These are phyloP conservation scores for Mortierella alpina DNA, from an alignment of 192 early-diverging fungal genomes.

Conservation along the genomic window DNA sequence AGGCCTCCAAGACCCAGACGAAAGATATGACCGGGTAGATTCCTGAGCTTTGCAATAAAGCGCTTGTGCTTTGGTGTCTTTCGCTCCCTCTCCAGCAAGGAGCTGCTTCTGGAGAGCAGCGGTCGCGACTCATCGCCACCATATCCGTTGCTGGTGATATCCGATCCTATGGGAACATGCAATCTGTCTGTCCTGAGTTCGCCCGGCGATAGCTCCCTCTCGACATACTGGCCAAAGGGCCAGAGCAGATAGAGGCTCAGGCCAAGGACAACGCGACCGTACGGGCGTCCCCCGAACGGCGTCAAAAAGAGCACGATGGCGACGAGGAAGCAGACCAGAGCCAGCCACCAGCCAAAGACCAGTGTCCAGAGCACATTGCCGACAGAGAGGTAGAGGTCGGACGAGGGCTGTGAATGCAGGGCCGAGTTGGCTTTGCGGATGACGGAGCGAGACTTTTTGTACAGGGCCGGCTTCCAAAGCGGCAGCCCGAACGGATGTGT, in stretches of 20 bases:
- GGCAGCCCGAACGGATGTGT: constrained; percentile 94
- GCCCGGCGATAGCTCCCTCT: constrained; percentile 57
- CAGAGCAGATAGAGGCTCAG: constrained; percentile 89
- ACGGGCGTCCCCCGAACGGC: constrained; percentile 65
- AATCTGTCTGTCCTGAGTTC: constrained; percentile 31
- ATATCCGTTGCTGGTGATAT: constrained; percentile 9
- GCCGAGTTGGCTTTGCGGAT: constrained; percentile 84
- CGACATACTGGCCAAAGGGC: constrained; percentile 97
- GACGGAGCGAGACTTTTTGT: constrained; percentile 93
- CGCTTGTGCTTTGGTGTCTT: background rate
- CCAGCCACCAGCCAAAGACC: constrained; percentile 92
- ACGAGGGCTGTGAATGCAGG: constrained; percentile 79
- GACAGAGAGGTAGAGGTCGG: constrained; percentile 78
- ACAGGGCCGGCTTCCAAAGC: constrained; percentile 97
- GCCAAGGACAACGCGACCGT: constrained; percentile 77
- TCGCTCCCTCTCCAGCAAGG: constrained; percentile 35
- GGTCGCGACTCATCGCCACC: constrained; percentile 42
- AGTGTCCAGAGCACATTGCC: constrained; percentile 93
- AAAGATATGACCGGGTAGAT: constrained; percentile 33
- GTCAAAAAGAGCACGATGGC: constrained; percentile 69
- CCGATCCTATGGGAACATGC: background rate
- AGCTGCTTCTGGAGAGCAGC: constrained; percentile 41
- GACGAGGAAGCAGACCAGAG: constrained; percentile 72
- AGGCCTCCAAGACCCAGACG: constrained; percentile 57
- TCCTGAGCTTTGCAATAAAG: constrained; percentile 10